Conservation (phyloP, 192 early-diverging fungal genomes). For the Hyaloraphidium curvatum region DNA sequence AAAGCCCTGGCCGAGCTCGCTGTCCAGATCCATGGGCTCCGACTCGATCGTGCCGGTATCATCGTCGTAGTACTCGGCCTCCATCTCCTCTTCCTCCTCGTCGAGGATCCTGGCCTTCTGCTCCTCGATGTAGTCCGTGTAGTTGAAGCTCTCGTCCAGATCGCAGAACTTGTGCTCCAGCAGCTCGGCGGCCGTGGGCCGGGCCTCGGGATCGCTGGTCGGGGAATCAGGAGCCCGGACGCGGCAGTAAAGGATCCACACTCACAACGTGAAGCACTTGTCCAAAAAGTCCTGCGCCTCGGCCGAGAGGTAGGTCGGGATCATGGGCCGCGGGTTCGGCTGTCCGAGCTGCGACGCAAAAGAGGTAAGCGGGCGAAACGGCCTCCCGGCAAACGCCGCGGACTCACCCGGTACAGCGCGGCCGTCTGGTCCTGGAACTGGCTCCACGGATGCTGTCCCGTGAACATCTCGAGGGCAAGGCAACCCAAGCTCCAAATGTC, state of each 20-base stretch:
- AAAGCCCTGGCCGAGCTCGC: too few relatives aligned
- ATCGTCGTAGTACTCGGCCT: constrained; percentile 1
- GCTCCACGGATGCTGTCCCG: constrained; percentile 75
- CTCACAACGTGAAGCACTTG: constrained; percentile 49
- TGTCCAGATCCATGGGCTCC: too few relatives aligned
- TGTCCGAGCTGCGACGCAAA: constrained; percentile 51
- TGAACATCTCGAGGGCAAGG: constrained; percentile 96
- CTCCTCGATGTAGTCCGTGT: not conserved
- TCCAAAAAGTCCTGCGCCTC: constrained; percentile 52
- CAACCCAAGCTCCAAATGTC: constrained; percentile 88
- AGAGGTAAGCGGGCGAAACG: constrained; percentile 43
- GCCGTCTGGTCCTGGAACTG: constrained; percentile 7
- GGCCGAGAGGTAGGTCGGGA: constrained; percentile 49
- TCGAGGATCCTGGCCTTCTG: too few relatives aligned
- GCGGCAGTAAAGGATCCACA: not conserved
- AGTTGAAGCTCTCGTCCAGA: constrained; percentile 1
- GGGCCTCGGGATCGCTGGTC: constrained; percentile 43
- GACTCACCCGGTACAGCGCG: constrained; percentile 32
- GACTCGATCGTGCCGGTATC: not conserved
- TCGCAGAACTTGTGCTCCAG: constrained; percentile 40
- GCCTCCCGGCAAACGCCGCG: constrained; percentile 58
- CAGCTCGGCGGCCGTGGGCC: constrained; percentile 55
- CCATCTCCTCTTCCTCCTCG: too few relatives aligned
- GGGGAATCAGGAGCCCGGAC: not conserved
- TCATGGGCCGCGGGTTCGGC: constrained; percentile 52